Base-by-base conservation (phyloP, 768 basidiomycete genomes). In the Auricularia sp. region DNA sequence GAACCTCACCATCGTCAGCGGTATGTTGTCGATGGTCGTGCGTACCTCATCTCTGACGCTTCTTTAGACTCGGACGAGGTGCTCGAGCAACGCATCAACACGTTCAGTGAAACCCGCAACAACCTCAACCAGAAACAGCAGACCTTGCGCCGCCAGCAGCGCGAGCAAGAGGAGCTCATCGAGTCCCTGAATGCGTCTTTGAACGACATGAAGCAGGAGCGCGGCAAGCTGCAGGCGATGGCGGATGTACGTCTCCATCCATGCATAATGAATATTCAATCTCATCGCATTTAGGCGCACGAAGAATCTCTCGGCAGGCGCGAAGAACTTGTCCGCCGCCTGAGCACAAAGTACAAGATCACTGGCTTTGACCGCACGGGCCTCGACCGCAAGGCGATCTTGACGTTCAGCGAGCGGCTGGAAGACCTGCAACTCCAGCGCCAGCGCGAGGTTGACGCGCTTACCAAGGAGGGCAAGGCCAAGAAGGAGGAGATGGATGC, bases 361-460 rank as follows among this genome's bases (percentile, higher is more conserved):
- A 84, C 85, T 62, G 92, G 91, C 0, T 94, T 84, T 71, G 85
- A 83, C 63, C 80, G 85, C 61, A 80, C 85, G 0, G 86, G 87
- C 1, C 79, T 94, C 42, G 87, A 88, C 62, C 81, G 85, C 47
- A 83, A 85, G 47, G 83, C 92, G 72, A 80, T 94, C 21, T 73
- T 81, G 35, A 88, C 92, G 56, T 95, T 97, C 72, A 78, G 86
- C 33, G 76, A 85, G 8, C 83, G 82, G 62, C 76, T 97, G 2
- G 77, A 76, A 3, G 87, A 89, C 33, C 73, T 88, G 3, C 85
- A 86, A 65, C 78, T 82, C 42, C 82, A 80, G 66, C 86, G 89
- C 67, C 83, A 79, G n/a, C 69, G 74, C 13, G 85, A 88, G 65
- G 47, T 51, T 1, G 47, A 51, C 21, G 47, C 47, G 47, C 47